Evolutionary conservation across 1,139 yeast species (phyloP), one percentile per base, ranked within the genome.

Genomic region (Scheffersomyces lignicola): DNA sequence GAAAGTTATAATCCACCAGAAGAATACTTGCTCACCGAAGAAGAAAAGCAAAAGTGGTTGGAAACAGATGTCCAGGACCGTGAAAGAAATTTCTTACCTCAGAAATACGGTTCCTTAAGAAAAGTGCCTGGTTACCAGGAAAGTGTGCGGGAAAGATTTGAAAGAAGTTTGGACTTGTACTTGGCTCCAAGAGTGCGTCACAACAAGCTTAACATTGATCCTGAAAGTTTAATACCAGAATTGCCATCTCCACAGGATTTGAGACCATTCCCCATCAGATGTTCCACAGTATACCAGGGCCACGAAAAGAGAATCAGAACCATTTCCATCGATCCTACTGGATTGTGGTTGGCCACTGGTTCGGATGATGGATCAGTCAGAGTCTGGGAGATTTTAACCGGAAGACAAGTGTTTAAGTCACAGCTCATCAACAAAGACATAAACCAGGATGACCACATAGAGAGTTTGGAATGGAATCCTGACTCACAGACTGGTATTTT

Each of bases 1-100:
- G 97, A 92, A 64, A 83, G 95, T 50, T 92, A 92, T 62, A 92
- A 92, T 55, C 99, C 99, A 30, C 99, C 99, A 10, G 96, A 77
- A 56, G 99, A 92, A 66, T 92, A 92, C 54, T 63, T 92, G 48
- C 67, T 87, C 42, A 81, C 80, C 10, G 85, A 80, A 36, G 92
- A 89, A 53, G 98, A 92, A 56, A 68, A 67, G 44, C 73, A 80
- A 45, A 70, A 74, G 48, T 87, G 95, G 92, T 76, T 79, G 45
- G 76, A 76, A 35, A 64, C 71, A 36, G 94, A 83, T 32, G 89
- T 92, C 18, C 66, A 72, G 37, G 97, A 89, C 48, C 76, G 97
- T 49, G 92, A 83, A 45, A 72, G 76, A 42, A 82, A 85, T 55
- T 89, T 80, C 55, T 43, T 90, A 20, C 97, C 98, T 15, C 83